Base-by-base conservation (phyloP, 805 yeast species). In the Kuraishia molischiana region DNA sequence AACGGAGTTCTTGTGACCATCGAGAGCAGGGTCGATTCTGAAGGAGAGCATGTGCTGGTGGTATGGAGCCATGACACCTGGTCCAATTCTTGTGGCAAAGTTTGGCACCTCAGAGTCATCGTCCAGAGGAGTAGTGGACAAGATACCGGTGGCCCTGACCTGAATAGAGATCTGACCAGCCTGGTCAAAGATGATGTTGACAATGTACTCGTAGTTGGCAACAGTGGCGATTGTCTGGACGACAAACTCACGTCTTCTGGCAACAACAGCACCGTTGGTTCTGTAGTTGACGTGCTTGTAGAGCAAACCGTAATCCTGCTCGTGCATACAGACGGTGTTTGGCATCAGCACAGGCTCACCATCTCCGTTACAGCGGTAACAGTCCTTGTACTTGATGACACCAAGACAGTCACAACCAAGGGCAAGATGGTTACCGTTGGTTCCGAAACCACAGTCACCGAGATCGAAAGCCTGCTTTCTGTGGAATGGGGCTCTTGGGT, bases 401-500 rank as follows among this genome's bases (percentile, higher is more conserved):
- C 92, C 92, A 35, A 82, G 67, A 69, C 92, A 83, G 64, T 82
- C 89, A 61, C 92, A 83, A 38, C 92, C 92, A 44, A 82, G 67
- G 35, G 61, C 66, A 52, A 83, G 67, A 36, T 72, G 69, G 63
- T 83, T 80, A 45, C 83, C 87, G 44, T 67, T 72, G 45, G 66
- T 72, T 59, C 92, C 92, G 45, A 82, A 82, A 17, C 94, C 92
- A 64, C 82, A 74, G 59, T 84, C 92, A 56, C 92, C 92, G 53
- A 83, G 68, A 59, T 83, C 92, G 48, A 83, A 83, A 24, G 92
- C 92, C 65, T 81, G 89, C 64, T 84, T 83, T 70, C 90, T 74
- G 62, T 81, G 87, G 64, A 69, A 79, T 45, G 92, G 92, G 34
- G 78, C 77, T 60, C 90, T 71, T 52, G 89, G 86, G 56, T 83